Evolutionary conservation across 805 yeast genomes (phyloP), one percentile per base, ranked within the genome.

Genomic region (Kazachstania viticola): DNA sequence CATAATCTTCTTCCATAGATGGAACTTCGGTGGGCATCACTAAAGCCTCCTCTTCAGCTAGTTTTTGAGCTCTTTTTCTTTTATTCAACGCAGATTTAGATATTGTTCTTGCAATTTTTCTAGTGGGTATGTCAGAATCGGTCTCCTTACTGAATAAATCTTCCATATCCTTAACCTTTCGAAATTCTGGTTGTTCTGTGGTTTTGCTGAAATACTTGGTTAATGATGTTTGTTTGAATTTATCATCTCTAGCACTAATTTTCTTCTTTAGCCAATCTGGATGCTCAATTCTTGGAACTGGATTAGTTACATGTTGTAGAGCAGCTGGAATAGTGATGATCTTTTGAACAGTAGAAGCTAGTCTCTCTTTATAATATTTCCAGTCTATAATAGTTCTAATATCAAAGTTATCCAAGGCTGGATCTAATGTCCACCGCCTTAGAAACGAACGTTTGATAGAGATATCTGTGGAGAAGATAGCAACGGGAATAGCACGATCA

Each of bases 241-340:
- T 72, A 49, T 82, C 88, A 33, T 73, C 73, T 34, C 64, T 70
- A 5, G 59, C 60, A 2, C 67, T 65, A 33, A 88, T 73, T 37
- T 69, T 70, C 43, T 68, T 75, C 37, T 67, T 69, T 34, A 91
- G 63, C 99, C 99, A 91, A 19, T 79, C 91, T 0, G 99, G 99
- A 48, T 88, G 96, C 4, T 72, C 71, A 5, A 93, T 88, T 44
- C 96, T 65, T 4, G 96, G 96, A 27, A 93, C 96, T 0, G 99
- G 99, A 48, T 91, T 93, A 11, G 64, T 58, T 13, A 88, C 72
- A 32, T 74, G 73, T 60, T 91, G 98, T 33, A 88, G 63, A 5
- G 96, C 97, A 4, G 99, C 99, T 2, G 99, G 99, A 43, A 91
- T 88, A 0, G 95, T 80, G 44, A 91, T 82, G 46, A 91, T 84